Percentiles rank a stretch among this genome's conserved stretches.
phyloP scores from a whole-genome alignment of 805 yeast species.

The Pichia pseudocactophila region DNA sequence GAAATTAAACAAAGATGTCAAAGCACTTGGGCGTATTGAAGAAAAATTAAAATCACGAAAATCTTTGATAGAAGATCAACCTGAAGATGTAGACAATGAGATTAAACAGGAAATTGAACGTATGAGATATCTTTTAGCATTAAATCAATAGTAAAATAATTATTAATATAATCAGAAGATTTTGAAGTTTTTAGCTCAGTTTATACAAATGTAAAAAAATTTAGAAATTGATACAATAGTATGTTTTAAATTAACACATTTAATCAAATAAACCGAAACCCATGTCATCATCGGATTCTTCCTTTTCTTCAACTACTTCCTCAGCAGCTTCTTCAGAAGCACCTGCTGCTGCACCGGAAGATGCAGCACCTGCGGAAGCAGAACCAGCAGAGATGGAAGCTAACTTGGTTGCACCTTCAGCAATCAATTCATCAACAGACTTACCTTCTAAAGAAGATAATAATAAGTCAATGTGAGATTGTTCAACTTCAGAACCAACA shows the following conservation, averaged over 20 bases:
- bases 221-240: background rate
- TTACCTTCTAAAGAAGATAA: conserved; percentile 89
- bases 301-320: conserved; percentile 56
- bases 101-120: conserved; percentile 18
- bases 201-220: background rate
- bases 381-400: conserved; percentile 98
- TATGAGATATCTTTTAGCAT: conserved; percentile 8
- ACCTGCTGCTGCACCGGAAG: conserved; percentile 63
- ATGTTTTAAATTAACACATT: conserved; percentile 4
- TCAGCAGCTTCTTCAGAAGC: conserved; percentile 67
- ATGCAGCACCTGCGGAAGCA: conserved; percentile 78
- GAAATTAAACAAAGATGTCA: conserved; percentile 11
- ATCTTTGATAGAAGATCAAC: conserved; percentile 4
- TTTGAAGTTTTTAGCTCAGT: background rate
- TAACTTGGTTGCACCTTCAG: conserved; percentile 92
- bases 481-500: conserved; percentile 94
- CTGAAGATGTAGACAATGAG: conserved; percentile 9
- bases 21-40: conserved; percentile 9
- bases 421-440: conserved; percentile 78
- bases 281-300: conserved; percentile 65
- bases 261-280: conserved; percentile 45
- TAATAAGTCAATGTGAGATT: conserved; percentile 72
- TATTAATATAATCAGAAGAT: background rate
- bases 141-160: background rate
- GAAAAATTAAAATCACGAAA: background rate